A percentile compares a stretch with the other conserved stretches of the same genome.
These are phyloP conservation scores for Trypanosoma theileri DNA, from an alignment of 208 protist genomes.

Conservation along the genomic window DNA sequence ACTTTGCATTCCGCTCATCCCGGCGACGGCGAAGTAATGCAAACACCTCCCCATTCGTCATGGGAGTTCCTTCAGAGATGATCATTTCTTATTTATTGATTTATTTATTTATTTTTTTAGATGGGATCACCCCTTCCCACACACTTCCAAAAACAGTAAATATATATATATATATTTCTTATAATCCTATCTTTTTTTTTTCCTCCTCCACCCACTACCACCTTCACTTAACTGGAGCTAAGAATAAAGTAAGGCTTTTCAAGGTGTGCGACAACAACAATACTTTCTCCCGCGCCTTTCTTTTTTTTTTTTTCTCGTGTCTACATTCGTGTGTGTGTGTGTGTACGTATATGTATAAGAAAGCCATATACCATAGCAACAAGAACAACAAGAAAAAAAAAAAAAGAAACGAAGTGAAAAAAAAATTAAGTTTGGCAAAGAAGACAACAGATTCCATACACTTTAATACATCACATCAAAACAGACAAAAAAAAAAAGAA, in stretches of 20 bases:
- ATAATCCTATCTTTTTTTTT: no score
- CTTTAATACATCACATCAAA: not conserved
- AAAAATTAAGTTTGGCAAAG: not conserved
- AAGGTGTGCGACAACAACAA: no score
- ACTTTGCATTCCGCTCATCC: constrained; percentile 69
- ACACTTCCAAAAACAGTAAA: constrained; percentile 3
- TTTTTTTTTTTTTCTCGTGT: no score
- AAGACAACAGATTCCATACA: not conserved
- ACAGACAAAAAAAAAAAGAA: not conserved
- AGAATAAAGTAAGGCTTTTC: no score
- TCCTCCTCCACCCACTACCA: no score
- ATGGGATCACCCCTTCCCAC: not conserved
- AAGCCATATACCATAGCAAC: no score
- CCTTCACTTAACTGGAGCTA: no score
- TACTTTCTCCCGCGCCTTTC: no score
- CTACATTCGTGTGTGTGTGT: no score
- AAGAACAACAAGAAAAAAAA: no score
- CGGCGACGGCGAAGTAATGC: constrained; percentile 71
- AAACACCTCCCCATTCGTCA: constrained; percentile 85
- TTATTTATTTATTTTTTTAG: not conserved
- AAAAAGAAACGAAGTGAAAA: not conserved
- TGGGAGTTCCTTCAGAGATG: constrained; percentile 60
- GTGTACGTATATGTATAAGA: no score
- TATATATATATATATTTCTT: not conserved
- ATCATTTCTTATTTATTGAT: constrained; percentile 30